Percentiles rank a stretch among this genome's conserved stretches.
These are phyloP conservation scores for Atkinsonella hypoxylon DNA, from an alignment of 2,329 filamentous ascomycete species.

Conservation along the genomic window DNA sequence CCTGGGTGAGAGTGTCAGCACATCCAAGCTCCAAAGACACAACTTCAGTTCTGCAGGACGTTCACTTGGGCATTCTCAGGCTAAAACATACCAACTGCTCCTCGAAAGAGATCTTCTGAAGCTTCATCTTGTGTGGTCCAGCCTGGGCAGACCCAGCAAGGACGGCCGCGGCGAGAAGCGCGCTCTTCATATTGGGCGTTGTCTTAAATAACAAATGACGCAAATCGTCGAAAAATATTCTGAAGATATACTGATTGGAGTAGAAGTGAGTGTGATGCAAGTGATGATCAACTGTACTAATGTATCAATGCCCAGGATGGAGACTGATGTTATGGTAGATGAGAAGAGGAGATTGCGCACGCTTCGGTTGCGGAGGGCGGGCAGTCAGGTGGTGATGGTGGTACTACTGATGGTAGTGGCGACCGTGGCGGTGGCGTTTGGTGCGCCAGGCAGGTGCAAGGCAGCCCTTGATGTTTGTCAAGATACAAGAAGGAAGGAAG, in stretches of 20 bases:
- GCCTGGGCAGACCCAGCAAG: conserved; percentile 76
- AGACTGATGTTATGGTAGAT: neutral
- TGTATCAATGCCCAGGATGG: neutral
- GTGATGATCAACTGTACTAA: neutral
- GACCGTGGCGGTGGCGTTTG: no score
- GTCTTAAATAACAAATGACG: neutral
- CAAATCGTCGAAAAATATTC: neutral
- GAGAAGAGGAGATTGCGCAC: neutral
- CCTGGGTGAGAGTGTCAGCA: conserved; percentile 31
- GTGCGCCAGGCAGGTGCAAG: no score
- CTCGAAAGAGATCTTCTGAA: conserved; percentile 87
- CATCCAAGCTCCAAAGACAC: neutral
- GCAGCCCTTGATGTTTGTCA: no score
- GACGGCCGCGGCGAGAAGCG: conserved; percentile 65
- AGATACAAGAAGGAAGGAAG: no score
- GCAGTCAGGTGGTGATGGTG: neutral
- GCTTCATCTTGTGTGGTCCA: conserved; percentile 89
- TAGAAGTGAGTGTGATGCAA: neutral
- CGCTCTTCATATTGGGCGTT: conserved; percentile 66
- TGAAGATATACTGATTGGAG: neutral
- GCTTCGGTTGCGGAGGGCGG: neutral
- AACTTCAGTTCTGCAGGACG: neutral
- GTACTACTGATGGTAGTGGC: no score
- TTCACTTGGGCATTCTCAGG: neutral
- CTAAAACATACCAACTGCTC: conserved; percentile 71